Percentiles rank a stretch among this genome's conserved stretches.
Conservation (phyloP, 164 flowering plant species). For the Vitis amurensis region DNA sequence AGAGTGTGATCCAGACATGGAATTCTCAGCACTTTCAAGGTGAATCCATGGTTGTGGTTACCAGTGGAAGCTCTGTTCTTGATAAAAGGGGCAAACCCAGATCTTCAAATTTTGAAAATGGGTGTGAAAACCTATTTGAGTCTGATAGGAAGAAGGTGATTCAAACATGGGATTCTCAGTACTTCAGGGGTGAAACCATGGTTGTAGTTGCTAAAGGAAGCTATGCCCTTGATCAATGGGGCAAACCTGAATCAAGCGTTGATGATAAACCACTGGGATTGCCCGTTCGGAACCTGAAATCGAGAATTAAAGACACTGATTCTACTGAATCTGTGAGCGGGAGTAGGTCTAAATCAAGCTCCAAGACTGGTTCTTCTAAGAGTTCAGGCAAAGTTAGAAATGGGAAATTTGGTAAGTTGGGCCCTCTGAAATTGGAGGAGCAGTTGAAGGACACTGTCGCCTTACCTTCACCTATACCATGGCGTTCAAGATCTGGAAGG, state of each 20-base stretch:
- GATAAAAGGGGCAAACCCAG: conserved; percentile 10
- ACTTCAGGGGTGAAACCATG: conserved; percentile 25
- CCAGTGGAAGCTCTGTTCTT: conserved; percentile 13
- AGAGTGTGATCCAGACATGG: conserved; percentile 8
- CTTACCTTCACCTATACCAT: conserved; percentile 23
- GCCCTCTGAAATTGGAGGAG: conserved; percentile 21
- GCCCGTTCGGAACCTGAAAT: conserved; percentile 52
- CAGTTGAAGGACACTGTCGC: conserved; percentile 18
- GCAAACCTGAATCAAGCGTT: not conserved
- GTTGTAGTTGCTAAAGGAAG: conserved; percentile 27
- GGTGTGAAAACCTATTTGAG: conserved; percentile 11
- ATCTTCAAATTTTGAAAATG: conserved; percentile 11
- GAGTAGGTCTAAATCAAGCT: conserved; percentile 26
- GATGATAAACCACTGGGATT: conserved; percentile 36
- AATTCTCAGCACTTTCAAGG: conserved; percentile 36
- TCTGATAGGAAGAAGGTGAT: conserved; percentile 10
- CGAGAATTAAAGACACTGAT: conserved; percentile 16
- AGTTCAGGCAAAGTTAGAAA: conserved; percentile 8
- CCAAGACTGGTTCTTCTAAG: conserved; percentile 7
- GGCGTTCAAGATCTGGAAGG: conserved; percentile 24
- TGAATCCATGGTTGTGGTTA: conserved; percentile 37
- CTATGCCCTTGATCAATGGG: conserved; percentile 12
- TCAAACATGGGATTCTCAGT: conserved; percentile 34
- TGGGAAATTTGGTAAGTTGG: conserved; percentile 20
- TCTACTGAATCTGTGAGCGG: conserved; percentile 16